Evolutionary conservation across 495 filamentous ascomycete genomes (phyloP).

Genomic region (Aspergillus haitiensis): DNA sequence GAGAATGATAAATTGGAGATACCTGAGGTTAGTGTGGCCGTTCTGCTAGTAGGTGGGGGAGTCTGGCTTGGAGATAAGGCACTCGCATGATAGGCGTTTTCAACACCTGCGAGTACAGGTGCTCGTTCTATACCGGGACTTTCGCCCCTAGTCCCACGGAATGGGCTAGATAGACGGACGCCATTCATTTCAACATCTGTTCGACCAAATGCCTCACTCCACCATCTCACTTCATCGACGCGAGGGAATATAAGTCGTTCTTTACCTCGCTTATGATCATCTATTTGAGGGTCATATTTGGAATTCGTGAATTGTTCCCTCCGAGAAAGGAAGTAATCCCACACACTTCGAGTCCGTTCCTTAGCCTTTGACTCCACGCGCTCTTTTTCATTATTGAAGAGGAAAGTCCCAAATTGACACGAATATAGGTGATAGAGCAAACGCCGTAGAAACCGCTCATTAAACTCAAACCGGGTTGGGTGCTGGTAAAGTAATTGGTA

Average conservation of each 20-base stretch:
- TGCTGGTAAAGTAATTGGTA: slow-evolving; percentile 88
- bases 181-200: slow-evolving; percentile 93
- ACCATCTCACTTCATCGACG: slow-evolving; percentile 74
- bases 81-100: slow-evolving; percentile 43
- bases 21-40: slow-evolving; percentile 42
- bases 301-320: slow-evolving; percentile 77
- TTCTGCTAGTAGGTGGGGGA: slow-evolving; percentile 31
- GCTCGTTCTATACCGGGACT: slow-evolving; percentile 23
- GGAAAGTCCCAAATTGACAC: slow-evolving; percentile 95
- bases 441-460: slow-evolving; percentile 88
- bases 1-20: slow-evolving; percentile 43
- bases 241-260: slow-evolving; percentile 84
- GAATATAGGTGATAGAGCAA: slow-evolving; percentile 93
- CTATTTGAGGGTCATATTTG: slow-evolving; percentile 72
- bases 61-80: slow-evolving; percentile 25
- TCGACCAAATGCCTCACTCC: slow-evolving; percentile 83
- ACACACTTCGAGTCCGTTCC: slow-evolving; percentile 82
- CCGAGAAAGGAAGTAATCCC: slow-evolving; percentile 89
- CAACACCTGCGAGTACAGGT: slow-evolving; percentile 49
- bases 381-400: slow-evolving; percentile 93
- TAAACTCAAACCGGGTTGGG: slow-evolving; percentile 93
- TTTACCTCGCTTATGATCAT: slow-evolving; percentile 72
- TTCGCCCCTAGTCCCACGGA: slow-evolving; percentile 21
- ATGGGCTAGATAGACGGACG: slow-evolving; percentile 32
- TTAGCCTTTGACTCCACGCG: slow-evolving; percentile 70